phyloP scores from a whole-genome alignment of 2,329 filamentous ascomycete genomes.

The Sclerotinia minor region DNA sequence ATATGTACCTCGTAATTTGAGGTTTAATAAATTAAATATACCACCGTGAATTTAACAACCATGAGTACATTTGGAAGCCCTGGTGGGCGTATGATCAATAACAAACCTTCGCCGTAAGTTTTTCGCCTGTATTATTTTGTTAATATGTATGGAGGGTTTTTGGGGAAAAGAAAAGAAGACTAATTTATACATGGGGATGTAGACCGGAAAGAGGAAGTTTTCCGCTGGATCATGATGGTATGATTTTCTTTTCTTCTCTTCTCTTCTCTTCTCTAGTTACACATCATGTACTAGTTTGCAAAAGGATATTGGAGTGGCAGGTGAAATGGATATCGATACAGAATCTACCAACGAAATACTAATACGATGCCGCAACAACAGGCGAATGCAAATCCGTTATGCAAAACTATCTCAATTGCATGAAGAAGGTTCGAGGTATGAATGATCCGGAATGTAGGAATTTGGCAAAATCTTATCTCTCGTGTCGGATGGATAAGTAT shows the following conservation, averaged over 20 bases:
- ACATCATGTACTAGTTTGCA: background rate
- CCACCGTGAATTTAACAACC: conserved; percentile 24
- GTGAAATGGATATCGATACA: background rate
- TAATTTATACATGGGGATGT: conserved; percentile 17
- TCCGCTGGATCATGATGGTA: conserved; percentile 90
- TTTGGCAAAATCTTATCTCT: conserved; percentile 83
- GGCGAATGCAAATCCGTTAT: conserved; percentile 94
- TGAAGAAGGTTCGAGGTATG: conserved; percentile 78
- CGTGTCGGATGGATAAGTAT: conserved; percentile 93
- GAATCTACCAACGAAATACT: conserved; percentile 22
- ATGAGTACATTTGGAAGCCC: conserved; percentile 71
- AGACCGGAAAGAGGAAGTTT: conserved; percentile 92
- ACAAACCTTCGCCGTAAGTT: conserved; percentile 69
- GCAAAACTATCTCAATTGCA: conserved; percentile 79
- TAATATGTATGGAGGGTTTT: conserved; percentile 21
- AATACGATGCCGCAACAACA: conserved; percentile 42
- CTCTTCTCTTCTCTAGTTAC: no score
- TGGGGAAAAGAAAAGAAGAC: background rate
- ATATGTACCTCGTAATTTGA: background rate
- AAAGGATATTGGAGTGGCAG: background rate
- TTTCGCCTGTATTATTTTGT: background rate
- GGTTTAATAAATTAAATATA: conserved; percentile 5
- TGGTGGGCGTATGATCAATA: conserved; percentile 61
- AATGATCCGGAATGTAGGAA: conserved; percentile 85
- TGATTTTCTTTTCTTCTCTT: conserved; percentile 26